Conservation (phyloP, 345 rosid genomes). For the Draba incana region DNA sequence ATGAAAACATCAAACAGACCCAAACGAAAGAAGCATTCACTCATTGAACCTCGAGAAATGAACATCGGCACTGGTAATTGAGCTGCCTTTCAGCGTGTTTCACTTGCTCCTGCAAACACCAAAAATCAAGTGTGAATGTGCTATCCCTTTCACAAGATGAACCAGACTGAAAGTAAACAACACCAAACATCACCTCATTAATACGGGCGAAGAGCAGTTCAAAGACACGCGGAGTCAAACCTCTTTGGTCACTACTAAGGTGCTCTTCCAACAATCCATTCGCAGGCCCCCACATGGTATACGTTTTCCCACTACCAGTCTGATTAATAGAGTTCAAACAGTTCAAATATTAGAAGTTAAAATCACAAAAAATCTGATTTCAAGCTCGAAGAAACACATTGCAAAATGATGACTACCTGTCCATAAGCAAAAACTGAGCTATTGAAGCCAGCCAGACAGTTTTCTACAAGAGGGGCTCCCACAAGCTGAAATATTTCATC, state of each 20-base stretch:
- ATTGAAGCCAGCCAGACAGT: slow-evolving; percentile 95
- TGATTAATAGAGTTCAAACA: slow-evolving; percentile 40
- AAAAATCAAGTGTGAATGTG: slow-evolving; percentile 9
- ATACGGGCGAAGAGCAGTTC: slow-evolving; percentile 78
- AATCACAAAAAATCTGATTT: not conserved
- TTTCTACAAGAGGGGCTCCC: slow-evolving; percentile 91
- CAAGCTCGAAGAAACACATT: slow-evolving; percentile 4
- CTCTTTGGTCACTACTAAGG: slow-evolving; percentile 70
- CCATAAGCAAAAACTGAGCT: slow-evolving; percentile 99
- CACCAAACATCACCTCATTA: slow-evolving; percentile 65
- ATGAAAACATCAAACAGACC: slow-evolving; percentile 1
- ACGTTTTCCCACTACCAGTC: slow-evolving; percentile 99
- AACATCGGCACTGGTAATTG: slow-evolving; percentile 92
- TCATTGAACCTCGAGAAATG: slow-evolving; percentile 83
- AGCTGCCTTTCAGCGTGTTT: slow-evolving; percentile 86
- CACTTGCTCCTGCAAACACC: slow-evolving; percentile 72
- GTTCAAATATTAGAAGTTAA: slow-evolving; percentile 12
- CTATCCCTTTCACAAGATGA: slow-evolving; percentile 12
- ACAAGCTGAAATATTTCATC: slow-evolving; percentile 80
- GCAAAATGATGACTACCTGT: slow-evolving; percentile 57
- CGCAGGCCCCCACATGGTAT: slow-evolving; percentile 98
- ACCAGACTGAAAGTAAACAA: slow-evolving; percentile 22
- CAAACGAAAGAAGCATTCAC: slow-evolving; percentile 18
- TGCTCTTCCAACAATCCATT: slow-evolving; percentile 72
- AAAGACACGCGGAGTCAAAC: slow-evolving; percentile 92